Conservation (phyloP, 495 filamentous ascomycete species). For the Massariosphaeria phaeospora region DNA sequence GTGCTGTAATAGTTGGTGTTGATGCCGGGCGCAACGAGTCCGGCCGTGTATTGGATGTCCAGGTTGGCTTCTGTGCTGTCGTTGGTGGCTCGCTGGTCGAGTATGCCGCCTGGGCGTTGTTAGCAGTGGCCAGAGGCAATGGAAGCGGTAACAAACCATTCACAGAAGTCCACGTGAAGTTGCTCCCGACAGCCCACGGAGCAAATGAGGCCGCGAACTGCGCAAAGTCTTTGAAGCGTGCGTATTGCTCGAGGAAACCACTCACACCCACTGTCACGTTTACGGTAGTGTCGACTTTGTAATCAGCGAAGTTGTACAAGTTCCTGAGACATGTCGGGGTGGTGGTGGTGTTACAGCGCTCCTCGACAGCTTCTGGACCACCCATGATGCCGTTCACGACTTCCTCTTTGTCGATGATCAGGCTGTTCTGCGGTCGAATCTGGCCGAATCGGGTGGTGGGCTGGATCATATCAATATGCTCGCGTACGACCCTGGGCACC, state of each 20-base stretch:
- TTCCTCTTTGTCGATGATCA: constrained; percentile 20
- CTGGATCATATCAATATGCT: constrained; percentile 53
- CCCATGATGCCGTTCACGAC: too few relatives aligned
- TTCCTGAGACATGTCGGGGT: constrained; percentile 57
- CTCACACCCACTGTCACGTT: constrained; percentile 58
- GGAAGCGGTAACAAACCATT: constrained; percentile 53
- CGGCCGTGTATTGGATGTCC: constrained; percentile 66
- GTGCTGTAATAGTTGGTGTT: constrained; percentile 65
- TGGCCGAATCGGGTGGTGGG: constrained; percentile 58
- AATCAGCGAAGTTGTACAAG: constrained; percentile 55
- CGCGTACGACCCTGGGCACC: constrained; percentile 52
- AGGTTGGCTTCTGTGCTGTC: constrained; percentile 66
- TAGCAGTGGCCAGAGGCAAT: too few relatives aligned
- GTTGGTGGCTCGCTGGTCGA: constrained; percentile 35
- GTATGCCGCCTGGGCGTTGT: constrained; percentile 39
- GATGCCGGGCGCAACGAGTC: constrained; percentile 50
- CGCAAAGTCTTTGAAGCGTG: constrained; percentile 38
- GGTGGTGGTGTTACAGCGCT: constrained; percentile 49
- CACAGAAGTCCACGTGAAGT: constrained; percentile 59
- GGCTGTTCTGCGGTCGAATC: constrained; percentile 34
- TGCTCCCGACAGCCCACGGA: constrained; percentile 49
- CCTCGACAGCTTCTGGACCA: constrained; percentile 22
- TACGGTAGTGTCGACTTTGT: constrained; percentile 45
- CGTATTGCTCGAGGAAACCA: constrained; percentile 50
- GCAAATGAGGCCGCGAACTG: constrained; percentile 34